Conservation (phyloP, 1,284 basidiomycete species). For the Coriolopsis trogii region DNA sequence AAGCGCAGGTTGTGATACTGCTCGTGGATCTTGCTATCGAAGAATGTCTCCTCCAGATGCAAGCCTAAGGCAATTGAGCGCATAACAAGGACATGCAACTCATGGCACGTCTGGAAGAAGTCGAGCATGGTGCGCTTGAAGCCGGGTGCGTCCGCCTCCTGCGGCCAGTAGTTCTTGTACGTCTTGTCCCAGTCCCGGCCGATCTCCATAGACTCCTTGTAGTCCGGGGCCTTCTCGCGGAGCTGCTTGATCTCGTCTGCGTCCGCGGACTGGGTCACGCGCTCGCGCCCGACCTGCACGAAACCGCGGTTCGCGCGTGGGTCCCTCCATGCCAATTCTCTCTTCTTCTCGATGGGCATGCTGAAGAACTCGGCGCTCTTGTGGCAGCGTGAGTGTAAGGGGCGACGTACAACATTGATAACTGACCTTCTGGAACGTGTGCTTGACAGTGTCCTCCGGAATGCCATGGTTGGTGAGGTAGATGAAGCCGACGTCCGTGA, state of each 20-base stretch:
- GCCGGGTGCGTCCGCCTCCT: conserved; percentile 58
- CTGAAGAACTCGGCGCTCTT: conserved; percentile 78
- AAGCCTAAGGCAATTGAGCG: conserved; percentile 80
- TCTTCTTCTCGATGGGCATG: conserved; percentile 67
- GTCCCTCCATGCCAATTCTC: conserved; percentile 74
- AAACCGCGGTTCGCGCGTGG: conserved; percentile 85
- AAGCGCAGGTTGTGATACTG: conserved; percentile 79
- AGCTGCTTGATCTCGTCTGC: conserved; percentile 74
- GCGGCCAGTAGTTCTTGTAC: conserved; percentile 83
- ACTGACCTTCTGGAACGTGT: conserved; percentile 63
- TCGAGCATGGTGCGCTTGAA: conserved; percentile 75
- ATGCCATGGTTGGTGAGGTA: conserved; percentile 77
- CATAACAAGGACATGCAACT: conserved; percentile 77
- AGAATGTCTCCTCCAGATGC: conserved; percentile 70
- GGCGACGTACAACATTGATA: neutral
- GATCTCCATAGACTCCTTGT: conserved; percentile 86
- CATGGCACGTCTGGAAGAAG: conserved; percentile 79
- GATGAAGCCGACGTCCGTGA: conserved; percentile 78
- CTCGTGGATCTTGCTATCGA: conserved; percentile 72
- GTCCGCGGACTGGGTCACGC: conserved; percentile 75
- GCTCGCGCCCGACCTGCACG: conserved; percentile 78
- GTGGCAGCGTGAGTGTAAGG: neutral
- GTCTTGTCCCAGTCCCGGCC: conserved; percentile 76
- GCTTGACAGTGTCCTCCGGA: conserved; percentile 49
- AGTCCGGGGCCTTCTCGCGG: conserved; percentile 74